These are phyloP conservation scores for Myxozyma neglecta DNA, from an alignment of 805 yeast species.

Conservation along the genomic window DNA sequence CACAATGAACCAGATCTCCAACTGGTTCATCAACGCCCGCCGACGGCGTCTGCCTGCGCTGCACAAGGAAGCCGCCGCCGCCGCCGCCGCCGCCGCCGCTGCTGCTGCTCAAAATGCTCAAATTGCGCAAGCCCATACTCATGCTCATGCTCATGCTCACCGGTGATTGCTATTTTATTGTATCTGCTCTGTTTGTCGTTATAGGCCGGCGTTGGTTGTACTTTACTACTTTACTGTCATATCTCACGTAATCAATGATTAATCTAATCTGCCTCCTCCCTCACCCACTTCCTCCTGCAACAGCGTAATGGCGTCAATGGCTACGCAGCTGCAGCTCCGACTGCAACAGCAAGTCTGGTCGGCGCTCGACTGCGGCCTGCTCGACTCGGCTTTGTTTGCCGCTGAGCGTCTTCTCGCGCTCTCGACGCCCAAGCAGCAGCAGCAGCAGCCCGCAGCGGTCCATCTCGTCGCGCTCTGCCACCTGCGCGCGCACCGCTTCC, in stretches of 20 bases:
- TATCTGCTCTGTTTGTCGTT: too few relatives aligned
- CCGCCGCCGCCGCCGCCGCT: constrained; percentile 8
- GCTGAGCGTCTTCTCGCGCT: constrained; percentile 75
- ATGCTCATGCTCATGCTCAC: too few relatives aligned
- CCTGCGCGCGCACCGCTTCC: constrained; percentile 57
- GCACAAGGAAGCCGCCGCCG: constrained; percentile 27
- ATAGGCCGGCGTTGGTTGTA: too few relatives aligned
- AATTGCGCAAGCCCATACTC: background rate
- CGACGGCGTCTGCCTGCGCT: constrained; percentile 60
- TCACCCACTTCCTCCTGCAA: background rate
- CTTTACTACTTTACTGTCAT: too few relatives aligned
- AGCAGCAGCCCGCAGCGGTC: constrained; percentile 23
- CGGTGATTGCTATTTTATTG: too few relatives aligned
- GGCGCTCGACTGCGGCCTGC: constrained; percentile 67
- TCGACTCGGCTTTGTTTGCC: constrained; percentile 78
- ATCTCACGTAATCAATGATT: too few relatives aligned
- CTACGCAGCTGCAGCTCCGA: background rate
- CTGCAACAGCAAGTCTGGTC: constrained; percentile 58
- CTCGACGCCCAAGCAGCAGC: constrained; percentile 52
- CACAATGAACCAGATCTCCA: constrained; percentile 75
- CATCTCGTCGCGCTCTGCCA: constrained; percentile 71
- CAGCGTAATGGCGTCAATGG: background rate
- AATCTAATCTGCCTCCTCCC: too few relatives aligned
- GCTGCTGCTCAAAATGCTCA: constrained; percentile 4
- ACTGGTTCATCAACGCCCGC: constrained; percentile 88